Conservation (phyloP, 805 yeast species). For the Pichia sporocuriosa region DNA sequence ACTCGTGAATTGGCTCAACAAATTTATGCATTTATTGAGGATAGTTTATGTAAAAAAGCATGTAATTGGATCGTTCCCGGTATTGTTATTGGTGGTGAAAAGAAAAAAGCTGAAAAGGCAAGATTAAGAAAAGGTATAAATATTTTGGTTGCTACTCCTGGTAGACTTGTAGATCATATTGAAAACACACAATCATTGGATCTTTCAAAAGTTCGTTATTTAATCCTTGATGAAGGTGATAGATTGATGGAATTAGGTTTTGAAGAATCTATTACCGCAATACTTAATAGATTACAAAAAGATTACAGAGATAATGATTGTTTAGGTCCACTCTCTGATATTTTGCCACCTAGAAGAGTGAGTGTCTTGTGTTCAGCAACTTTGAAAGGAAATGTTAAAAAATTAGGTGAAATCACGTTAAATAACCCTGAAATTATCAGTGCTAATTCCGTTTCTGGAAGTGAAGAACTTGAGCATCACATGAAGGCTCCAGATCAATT, state of each 20-base stretch:
- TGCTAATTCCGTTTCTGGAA: slow-evolving; percentile 16
- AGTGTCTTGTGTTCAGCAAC: slow-evolving; percentile 94
- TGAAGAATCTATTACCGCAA: slow-evolving; percentile 82
- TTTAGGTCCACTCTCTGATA: slow-evolving; percentile 34
- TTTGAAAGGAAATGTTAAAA: slow-evolving; percentile 69
- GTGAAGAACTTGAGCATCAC: slow-evolving; percentile 19
- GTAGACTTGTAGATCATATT: slow-evolving; percentile 89
- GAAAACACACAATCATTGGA: slow-evolving; percentile 79
- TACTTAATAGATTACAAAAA: slow-evolving; percentile 52
- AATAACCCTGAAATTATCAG: slow-evolving; percentile 62
- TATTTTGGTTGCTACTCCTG: slow-evolving; percentile 95
- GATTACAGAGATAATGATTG: slow-evolving; percentile 32
- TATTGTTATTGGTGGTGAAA: slow-evolving; percentile 95
- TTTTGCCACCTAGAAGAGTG: slow-evolving; percentile 54
- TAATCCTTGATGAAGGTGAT: slow-evolving; percentile 96
- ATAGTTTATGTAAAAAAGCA: slow-evolving; percentile 48
- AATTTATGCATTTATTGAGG: slow-evolving; percentile 73
- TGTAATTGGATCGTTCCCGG: slow-evolving; percentile 93
- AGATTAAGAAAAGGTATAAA: slow-evolving; percentile 93
- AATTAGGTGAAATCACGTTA: slow-evolving; percentile 73
- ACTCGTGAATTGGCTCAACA: slow-evolving; percentile 94
- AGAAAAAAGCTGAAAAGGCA: slow-evolving; percentile 95
- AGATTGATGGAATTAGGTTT: slow-evolving; percentile 92
- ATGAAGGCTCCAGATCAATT: slow-evolving; percentile 82
- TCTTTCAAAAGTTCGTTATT: slow-evolving; percentile 68